Conservation (phyloP, 1,284 basidiomycete genomes). For the Sphaerobolus stellatus region DNA sequence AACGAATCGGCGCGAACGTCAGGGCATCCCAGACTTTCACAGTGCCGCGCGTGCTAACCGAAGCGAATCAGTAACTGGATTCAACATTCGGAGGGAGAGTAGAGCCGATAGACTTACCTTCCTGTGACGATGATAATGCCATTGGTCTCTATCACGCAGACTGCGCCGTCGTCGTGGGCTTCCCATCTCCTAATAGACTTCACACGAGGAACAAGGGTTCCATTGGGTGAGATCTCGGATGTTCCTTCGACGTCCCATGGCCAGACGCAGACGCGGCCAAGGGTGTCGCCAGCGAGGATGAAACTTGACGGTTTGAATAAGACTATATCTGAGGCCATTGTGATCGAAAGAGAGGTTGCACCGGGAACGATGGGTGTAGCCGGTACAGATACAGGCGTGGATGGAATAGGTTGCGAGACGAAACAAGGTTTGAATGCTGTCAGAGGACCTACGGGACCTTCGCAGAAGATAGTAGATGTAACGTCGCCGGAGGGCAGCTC, state of each 20-base stretch:
- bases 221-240: constrained; percentile 15
- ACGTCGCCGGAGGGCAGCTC: constrained; percentile 31
- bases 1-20: constrained; percentile 54
- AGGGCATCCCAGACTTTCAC: constrained; percentile 68
- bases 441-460: constrained; percentile 21
- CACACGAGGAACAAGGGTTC: constrained; percentile 22
- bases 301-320: constrained; percentile 28
- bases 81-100: constrained; percentile 23
- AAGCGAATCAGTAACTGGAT: constrained; percentile 21
- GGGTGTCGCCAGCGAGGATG: constrained; percentile 52
- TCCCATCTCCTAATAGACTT: constrained; percentile 48
- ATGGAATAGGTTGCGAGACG: constrained; percentile 3
- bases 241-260: constrained; percentile 41
- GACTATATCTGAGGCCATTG: neutral
- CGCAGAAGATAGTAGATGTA: constrained; percentile 8
- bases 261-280: constrained; percentile 51
- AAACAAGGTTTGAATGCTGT: constrained; percentile 17
- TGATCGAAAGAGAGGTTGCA: neutral
- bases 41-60: constrained; percentile 51
- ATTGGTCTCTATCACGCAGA: constrained; percentile 66
- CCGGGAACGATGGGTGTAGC: neutral
- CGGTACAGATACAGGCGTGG: constrained; percentile 6
- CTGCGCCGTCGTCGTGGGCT: constrained; percentile 56
- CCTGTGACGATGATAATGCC: constrained; percentile 60
- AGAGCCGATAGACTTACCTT: constrained; percentile 25